Evolutionary conservation across 805 yeast genomes (phyloP).

Genomic region (Pichia sporocuriosa): DNA sequence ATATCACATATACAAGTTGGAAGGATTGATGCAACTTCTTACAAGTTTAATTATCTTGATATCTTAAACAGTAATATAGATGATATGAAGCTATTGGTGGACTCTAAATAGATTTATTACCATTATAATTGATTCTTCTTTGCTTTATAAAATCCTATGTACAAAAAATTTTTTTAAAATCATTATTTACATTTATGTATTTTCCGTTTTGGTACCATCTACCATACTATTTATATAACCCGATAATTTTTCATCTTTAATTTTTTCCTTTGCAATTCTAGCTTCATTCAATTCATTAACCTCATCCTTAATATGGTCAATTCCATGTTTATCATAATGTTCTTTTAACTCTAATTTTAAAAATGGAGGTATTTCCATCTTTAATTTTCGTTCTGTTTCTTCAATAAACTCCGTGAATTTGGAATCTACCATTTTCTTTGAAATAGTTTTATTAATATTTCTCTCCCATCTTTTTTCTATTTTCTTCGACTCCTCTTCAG

Average conservation of each 20-base stretch:
- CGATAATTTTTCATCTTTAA: slow-evolving; percentile 10
- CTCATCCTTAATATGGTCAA: slow-evolving; percentile 18
- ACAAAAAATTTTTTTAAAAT: background rate
- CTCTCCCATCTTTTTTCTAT: slow-evolving; percentile 46
- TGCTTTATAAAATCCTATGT: background rate
- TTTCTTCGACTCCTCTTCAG: slow-evolving; percentile 41
- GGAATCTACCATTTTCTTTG: slow-evolving; percentile 20
- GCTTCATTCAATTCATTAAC: slow-evolving; percentile 21
- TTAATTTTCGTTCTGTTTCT: slow-evolving; percentile 23
- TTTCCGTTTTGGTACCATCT: background rate
- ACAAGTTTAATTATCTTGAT: slow-evolving; percentile 22
- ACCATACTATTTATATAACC: slow-evolving; percentile 2
- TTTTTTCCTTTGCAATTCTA: slow-evolving; percentile 16
- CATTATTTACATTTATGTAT: background rate
- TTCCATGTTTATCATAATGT: slow-evolving; percentile 20
- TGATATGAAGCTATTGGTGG: slow-evolving; percentile 9
- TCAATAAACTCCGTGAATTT: slow-evolving; percentile 24
- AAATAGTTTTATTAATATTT: slow-evolving; percentile 34
- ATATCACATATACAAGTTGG: slow-evolving; percentile 16
- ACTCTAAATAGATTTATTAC: background rate
- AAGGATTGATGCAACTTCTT: slow-evolving; percentile 2
- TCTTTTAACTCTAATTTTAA: slow-evolving; percentile 23
- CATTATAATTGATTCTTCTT: background rate
- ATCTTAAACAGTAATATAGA: slow-evolving; percentile 23
- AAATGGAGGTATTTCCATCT: slow-evolving; percentile 26